Percentiles rank a stretch among this genome's conserved stretches.
These are phyloP conservation scores for Atkinsonella texensis DNA, from an alignment of 2,329 filamentous ascomycete species.

Conservation along the genomic window DNA sequence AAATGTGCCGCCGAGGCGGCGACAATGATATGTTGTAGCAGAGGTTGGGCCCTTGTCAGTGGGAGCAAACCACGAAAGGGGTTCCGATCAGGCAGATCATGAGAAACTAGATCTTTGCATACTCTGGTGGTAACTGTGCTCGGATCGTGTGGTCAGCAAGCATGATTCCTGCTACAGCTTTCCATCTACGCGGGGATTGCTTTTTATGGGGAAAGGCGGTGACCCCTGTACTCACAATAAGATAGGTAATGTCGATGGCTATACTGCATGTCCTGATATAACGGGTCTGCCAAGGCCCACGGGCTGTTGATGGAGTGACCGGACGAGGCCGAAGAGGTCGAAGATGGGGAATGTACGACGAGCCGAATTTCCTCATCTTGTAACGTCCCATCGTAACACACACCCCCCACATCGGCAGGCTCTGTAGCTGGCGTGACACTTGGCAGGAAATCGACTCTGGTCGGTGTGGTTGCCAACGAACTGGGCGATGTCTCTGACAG, in stretches of 20 bases:
- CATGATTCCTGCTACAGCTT: constrained; percentile 5
- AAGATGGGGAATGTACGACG: constrained; percentile 11
- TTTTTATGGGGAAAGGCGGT: not conserved
- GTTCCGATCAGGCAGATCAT: constrained; percentile 31
- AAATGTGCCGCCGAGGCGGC: constrained; percentile 37
- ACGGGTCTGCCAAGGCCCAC: constrained; percentile 29
- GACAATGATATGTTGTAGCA: constrained; percentile 34
- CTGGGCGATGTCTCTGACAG: constrained; percentile 7
- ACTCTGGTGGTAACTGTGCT: constrained; percentile 30
- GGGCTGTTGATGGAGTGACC: constrained; percentile 15
- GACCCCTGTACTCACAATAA: constrained; percentile 23
- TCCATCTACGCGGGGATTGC: not conserved
- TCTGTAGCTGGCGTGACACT: constrained; percentile 2
- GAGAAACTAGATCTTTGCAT: constrained; percentile 39
- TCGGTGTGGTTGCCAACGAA: constrained; percentile 2
- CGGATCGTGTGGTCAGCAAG: not conserved
- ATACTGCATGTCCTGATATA: constrained; percentile 43
- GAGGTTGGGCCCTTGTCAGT: constrained; percentile 27
- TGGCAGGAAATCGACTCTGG: not conserved
- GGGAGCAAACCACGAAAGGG: constrained; percentile 34
- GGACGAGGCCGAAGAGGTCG: constrained; percentile 10
- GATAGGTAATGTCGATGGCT: constrained; percentile 27
- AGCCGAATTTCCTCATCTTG: constrained; percentile 16
- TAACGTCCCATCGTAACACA: not conserved
- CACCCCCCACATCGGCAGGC: not conserved